phyloP scores from a whole-genome alignment of 2,329 filamentous ascomycete species.

The Aspergillus arachidicola region DNA sequence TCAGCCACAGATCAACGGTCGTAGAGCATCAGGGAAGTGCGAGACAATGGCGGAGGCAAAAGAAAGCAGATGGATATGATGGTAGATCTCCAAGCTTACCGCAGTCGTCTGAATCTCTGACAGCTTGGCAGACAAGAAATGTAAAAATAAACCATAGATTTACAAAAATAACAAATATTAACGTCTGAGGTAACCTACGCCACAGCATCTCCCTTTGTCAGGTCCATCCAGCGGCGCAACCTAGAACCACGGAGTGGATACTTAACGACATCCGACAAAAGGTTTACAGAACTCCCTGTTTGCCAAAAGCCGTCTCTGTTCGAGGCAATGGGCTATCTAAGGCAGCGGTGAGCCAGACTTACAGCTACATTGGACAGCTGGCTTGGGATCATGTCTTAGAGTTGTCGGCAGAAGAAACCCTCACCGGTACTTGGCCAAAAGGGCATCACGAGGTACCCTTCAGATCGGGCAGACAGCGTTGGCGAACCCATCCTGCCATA shows the following conservation, averaged over 20 bases:
- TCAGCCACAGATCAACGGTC: constrained; percentile 24
- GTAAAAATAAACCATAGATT: constrained; percentile 12
- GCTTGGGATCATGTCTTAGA: constrained; percentile 26
- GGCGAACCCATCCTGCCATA: constrained; percentile 25
- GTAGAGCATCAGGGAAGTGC: constrained; percentile 26
- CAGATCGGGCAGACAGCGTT: constrained; percentile 16
- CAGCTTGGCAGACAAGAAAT: constrained; percentile 8
- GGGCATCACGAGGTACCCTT: constrained; percentile 25
- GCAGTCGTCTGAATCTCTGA: constrained; percentile 11
- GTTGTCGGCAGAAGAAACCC: constrained; percentile 20
- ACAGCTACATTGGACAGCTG: constrained; percentile 20
- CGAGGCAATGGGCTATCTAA: constrained; percentile 19
- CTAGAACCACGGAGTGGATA: constrained; percentile 21
- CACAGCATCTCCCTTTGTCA: constrained; percentile 26
- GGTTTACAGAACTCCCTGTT: constrained; percentile 21
- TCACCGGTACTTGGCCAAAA: constrained; percentile 22
- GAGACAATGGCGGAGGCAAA: constrained; percentile 18
- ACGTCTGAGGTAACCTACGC: background rate
- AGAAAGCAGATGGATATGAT: constrained; percentile 16
- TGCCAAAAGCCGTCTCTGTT: constrained; percentile 16
- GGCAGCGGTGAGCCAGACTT: constrained; percentile 26
- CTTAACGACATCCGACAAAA: constrained; percentile 24
- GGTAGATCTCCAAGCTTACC: constrained; percentile 13
- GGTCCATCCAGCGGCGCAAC: constrained; percentile 20
- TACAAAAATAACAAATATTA: constrained; percentile 14